A percentile compares a stretch with the other conserved stretches of the same genome.
Evolutionary conservation across 106 monocot species (phyloP).

Genomic region (Narthecium ossifragum): DNA sequence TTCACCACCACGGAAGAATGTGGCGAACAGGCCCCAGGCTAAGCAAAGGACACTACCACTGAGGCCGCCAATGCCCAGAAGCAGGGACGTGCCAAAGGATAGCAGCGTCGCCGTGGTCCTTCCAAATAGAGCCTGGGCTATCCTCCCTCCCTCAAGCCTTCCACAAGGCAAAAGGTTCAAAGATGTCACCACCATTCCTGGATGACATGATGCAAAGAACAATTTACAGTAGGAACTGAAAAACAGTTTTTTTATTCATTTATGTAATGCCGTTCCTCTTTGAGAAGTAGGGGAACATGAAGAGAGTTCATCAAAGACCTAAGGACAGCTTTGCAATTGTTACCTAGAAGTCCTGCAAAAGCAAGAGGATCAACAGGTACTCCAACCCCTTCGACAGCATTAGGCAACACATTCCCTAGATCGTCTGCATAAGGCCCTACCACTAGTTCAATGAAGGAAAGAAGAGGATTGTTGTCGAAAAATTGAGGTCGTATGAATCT

Average conservation of each 20-base stretch:
- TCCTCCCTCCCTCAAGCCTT: conserved; percentile 81
- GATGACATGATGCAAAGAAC: neutral
- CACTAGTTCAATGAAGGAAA: conserved; percentile 77
- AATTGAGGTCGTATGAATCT: conserved; percentile 87
- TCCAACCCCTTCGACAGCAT: conserved; percentile 89
- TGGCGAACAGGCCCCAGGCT: conserved; percentile 81
- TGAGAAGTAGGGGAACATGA: neutral
- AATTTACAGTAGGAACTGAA: too few relatives aligned
- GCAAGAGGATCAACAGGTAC: conserved; percentile 92
- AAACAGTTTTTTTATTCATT: too few relatives aligned
- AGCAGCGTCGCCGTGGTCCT: conserved; percentile 50
- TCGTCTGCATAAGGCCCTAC: conserved; percentile 82
- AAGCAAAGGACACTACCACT: conserved; percentile 86
- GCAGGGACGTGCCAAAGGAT: conserved; percentile 57
- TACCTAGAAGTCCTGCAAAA: conserved; percentile 89
- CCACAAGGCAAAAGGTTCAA: conserved; percentile 76
- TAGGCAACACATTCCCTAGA: conserved; percentile 84
- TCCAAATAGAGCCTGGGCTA: conserved; percentile 77
- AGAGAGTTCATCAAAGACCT: too few relatives aligned
- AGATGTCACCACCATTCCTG: conserved; percentile 86
- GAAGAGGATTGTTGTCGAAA: conserved; percentile 87
- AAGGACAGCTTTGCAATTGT: too few relatives aligned
- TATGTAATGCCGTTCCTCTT: neutral
- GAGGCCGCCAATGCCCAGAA: conserved; percentile 63
- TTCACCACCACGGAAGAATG: conserved; percentile 78